Conservation (phyloP, 2,329 filamentous ascomycete species). For the Pseudogymnoascus sp. region DNA sequence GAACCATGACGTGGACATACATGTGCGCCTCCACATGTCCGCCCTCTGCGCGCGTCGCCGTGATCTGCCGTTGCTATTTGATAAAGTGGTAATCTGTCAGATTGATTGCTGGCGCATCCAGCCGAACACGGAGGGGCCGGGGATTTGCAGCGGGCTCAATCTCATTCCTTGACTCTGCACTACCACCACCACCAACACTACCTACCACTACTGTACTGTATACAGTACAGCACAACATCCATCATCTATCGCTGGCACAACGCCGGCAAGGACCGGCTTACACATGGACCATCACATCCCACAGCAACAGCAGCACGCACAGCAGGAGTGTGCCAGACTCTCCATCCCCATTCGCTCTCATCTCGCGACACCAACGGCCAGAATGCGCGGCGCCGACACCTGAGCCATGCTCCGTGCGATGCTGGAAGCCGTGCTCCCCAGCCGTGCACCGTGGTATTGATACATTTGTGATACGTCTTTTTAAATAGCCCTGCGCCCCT, state of each 20-base stretch:
- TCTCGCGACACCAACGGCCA: background rate
- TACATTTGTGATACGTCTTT: conserved; percentile 8
- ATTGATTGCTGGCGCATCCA: conserved; percentile 3
- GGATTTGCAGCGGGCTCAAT: background rate
- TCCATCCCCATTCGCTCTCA: background rate
- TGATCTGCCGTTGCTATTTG: background rate
- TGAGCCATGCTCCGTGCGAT: background rate
- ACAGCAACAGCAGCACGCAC: background rate
- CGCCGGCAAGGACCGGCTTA: background rate
- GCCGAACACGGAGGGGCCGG: background rate
- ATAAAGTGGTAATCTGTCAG: conserved; percentile 2
- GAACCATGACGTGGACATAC: conserved; percentile 2
- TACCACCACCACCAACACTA: background rate
- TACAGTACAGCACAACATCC: background rate
- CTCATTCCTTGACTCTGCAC: background rate
- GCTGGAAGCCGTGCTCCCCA: background rate
- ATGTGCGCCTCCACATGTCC: background rate
- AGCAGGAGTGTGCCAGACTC: conserved; percentile 2
- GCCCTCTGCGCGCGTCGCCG: background rate
- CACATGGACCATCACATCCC: conserved; percentile 3
- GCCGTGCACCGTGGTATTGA: conserved; percentile 2
- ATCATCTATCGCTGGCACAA: background rate
- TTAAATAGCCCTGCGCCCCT: background rate
- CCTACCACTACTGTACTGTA: background rate
- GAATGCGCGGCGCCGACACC: background rate